phyloP scores from a whole-genome alignment of 768 basidiomycete species.

The Amanita exitialis region DNA sequence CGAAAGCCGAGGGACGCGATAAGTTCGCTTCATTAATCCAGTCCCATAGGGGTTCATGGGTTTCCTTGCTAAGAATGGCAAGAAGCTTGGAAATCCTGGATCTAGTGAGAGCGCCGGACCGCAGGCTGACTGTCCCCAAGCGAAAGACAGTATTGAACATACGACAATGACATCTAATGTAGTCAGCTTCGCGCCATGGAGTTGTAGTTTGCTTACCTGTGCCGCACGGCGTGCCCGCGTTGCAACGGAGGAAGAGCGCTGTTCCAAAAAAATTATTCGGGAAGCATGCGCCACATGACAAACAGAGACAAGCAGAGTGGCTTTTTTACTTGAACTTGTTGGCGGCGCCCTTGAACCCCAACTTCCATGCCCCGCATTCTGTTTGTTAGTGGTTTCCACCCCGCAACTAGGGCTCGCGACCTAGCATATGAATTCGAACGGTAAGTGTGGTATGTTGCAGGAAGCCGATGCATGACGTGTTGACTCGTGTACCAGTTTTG shows the following conservation, averaged over 20 bases:
- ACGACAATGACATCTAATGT: constrained; percentile 13
- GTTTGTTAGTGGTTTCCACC: constrained; percentile 81
- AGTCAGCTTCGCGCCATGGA: not conserved
- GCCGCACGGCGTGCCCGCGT: not conserved
- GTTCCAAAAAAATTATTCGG: no score
- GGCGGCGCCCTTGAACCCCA: constrained; percentile 17
- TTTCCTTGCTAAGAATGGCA: constrained; percentile 22
- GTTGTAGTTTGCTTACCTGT: not conserved
- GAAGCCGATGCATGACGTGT: not conserved
- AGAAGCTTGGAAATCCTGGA: constrained; percentile 21
- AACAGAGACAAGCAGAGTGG: constrained; percentile 12
- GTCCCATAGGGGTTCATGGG: constrained; percentile 30
- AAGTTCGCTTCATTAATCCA: constrained; percentile 25
- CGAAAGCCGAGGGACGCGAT: constrained; percentile 10
- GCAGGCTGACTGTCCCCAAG: constrained; percentile 6
- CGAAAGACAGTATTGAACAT: constrained; percentile 14
- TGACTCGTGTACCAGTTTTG: constrained; percentile 39
- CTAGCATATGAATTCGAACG: constrained; percentile 84
- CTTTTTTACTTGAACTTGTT: constrained; percentile 12
- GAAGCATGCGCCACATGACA: constrained; percentile 4
- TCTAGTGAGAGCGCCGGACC: constrained; percentile 10
- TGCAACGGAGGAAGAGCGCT: not conserved
- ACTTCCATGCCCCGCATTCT: constrained; percentile 67
- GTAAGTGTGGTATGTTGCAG: constrained; percentile 25
- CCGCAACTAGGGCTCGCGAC: constrained; percentile 73